phyloP scores from a whole-genome alignment of 2,329 filamentous ascomycete genomes.

The Colletotrichum higginsianum region DNA sequence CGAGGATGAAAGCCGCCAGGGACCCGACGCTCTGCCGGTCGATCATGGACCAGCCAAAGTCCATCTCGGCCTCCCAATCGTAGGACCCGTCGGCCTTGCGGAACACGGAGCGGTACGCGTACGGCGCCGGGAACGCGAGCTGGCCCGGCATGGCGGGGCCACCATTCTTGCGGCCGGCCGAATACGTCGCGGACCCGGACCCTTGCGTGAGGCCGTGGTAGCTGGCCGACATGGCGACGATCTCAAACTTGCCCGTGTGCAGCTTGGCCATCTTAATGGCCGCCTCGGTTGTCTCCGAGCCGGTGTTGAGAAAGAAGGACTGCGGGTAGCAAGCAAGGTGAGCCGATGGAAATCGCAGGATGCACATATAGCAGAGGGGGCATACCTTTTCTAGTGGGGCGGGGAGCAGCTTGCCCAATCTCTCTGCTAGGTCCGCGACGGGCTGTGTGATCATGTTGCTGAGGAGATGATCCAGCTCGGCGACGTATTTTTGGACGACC shows the following conservation, averaged over 20 bases:
- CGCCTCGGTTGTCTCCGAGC: conserved; percentile 70
- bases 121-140: conserved; percentile 71
- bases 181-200: conserved; percentile 67
- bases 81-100: conserved; percentile 71
- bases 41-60: conserved; percentile 74
- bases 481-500: conserved; percentile 62
- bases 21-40: conserved; percentile 72
- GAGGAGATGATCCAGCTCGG: conserved; percentile 69
- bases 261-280: conserved; percentile 76
- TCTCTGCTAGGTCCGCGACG: conserved; percentile 67
- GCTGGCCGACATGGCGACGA: conserved; percentile 71
- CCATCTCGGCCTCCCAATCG: conserved; percentile 76
- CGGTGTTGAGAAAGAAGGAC: conserved; percentile 71
- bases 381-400: conserved; percentile 59
- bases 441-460: conserved; percentile 70
- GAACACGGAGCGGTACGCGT: conserved; percentile 75
- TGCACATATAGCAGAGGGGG: too few relatives aligned
- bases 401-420: conserved; percentile 63
- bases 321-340: background rate
- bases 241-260: conserved; percentile 75
- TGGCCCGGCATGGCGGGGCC: conserved; percentile 68
- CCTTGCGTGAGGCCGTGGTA: conserved; percentile 74
- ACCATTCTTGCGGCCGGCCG: conserved; percentile 63
- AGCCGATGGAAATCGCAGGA: background rate
- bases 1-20: conserved; percentile 74